phyloP scores from a whole-genome alignment of 768 basidiomycete species.

The Trametopsis cervina region DNA sequence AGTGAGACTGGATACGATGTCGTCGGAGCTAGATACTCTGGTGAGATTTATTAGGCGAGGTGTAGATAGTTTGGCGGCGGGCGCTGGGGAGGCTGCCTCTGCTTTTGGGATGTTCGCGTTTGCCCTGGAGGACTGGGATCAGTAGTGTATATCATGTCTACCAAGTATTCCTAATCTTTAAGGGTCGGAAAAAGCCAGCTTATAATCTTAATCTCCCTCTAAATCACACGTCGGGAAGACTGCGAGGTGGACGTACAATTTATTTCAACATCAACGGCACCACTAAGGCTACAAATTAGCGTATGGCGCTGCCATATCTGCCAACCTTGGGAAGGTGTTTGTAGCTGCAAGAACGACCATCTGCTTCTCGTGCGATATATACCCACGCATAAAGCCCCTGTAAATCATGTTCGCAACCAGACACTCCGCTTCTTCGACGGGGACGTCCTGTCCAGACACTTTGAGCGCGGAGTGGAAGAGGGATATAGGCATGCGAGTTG shows the following conservation, averaged over 20 bases:
- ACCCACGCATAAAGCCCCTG: conserved; percentile 88
- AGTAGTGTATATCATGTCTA: conserved; percentile 14
- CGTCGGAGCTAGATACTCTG: conserved; percentile 60
- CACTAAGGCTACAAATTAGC: conserved; percentile 10
- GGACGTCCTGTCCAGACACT: conserved; percentile 63
- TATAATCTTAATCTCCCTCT: too few species aligned
- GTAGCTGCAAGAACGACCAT: conserved; percentile 83
- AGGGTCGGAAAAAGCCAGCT: too few species aligned
- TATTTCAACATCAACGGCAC: background rate
- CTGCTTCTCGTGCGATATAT: conserved; percentile 93
- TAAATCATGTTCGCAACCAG: conserved; percentile 93
- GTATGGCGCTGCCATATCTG: conserved; percentile 53
- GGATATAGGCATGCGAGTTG: conserved; percentile 71
- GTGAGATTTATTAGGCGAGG: conserved; percentile 64
- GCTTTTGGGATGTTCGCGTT: conserved; percentile 72
- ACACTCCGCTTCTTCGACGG: conserved; percentile 84
- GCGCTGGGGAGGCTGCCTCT: conserved; percentile 49
- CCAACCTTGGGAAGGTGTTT: conserved; percentile 75
- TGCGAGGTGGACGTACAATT: background rate
- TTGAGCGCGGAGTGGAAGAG: conserved; percentile 75
- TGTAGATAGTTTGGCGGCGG: conserved; percentile 61
- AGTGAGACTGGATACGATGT: conserved; percentile 53
- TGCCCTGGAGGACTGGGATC: conserved; percentile 74
- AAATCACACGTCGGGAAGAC: too few species aligned
- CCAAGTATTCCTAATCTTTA: background rate